Base-by-base conservation (phyloP, 179 eudicot genomes). In the Drosera spatulata region DNA sequence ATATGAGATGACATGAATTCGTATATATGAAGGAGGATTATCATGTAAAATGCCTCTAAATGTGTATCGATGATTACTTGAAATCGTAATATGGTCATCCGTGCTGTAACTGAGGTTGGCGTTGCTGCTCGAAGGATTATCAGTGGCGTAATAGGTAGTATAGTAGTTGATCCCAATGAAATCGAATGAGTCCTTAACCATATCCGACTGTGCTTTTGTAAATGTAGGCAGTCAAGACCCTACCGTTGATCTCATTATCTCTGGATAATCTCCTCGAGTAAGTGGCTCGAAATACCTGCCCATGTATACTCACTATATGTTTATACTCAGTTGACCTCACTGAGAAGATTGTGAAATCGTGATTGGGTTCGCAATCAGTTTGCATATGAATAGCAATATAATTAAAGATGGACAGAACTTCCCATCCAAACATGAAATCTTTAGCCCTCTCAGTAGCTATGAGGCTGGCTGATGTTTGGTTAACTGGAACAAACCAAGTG, bases 161-260 rank as follows among this genome's bases (percentile, higher is more conserved):
- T 82, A 82, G 45, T 80, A 79, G 63, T 85, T 85, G 50, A 85
- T 2, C 44, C 85, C 88, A 13, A 80, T 56, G 55, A 82, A 82
- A 60, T 85, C 87, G 15, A 74, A 60, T 46, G 87, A 76, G 10
- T 80, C 82, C 63, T 78, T 82, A 37, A 85, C 68, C 58, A 60
- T 57, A 53, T 72, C 54, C 3, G 84, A 69, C 63, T 85, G 80
- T 4, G 48, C n/a, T 61, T 70, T 48, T 2, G 82, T 80, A 53
- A 85, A 80, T 13, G n/a, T 14, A 4, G 88, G 85, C 60, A 85
- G 59, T 60, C 79, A 67, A 11, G n/a, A 15, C 22, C 77, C 76
- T 7, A 57, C 82, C 41, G 54, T 71, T 6, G 55, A 70, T 67
- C 78, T 82, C 62, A 85, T 56, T 53, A 65, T 66, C 10, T 72